Percentiles rank a stretch among this genome's conserved stretches.
These are phyloP conservation scores for Citrus trifoliata DNA, from an alignment of 345 rosid species.

Conservation along the genomic window DNA sequence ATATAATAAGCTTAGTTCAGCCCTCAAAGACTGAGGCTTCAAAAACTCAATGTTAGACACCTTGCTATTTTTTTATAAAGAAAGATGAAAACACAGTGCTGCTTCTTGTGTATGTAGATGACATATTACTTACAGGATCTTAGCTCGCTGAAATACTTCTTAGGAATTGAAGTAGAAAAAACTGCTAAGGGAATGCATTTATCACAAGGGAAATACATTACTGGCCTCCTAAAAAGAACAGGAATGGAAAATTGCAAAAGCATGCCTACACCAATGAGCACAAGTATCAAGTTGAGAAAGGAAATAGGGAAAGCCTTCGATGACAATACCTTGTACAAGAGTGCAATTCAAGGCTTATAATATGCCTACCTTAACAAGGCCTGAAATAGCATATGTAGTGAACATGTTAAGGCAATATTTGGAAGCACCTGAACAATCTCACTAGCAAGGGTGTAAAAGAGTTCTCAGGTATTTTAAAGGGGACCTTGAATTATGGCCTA, in stretches of 20 bases:
- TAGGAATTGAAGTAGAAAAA: background rate
- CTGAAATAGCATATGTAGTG: background rate
- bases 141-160: background rate
- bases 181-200: background rate
- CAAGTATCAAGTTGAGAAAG: background rate
- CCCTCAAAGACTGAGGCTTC: background rate
- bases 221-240: background rate
- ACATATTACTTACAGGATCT: background rate
- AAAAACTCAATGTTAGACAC: background rate
- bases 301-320: background rate
- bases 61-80: background rate
- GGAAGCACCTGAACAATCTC: background rate
- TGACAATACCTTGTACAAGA: background rate
- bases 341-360: too few species aligned
- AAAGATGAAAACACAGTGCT: background rate
- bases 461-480: background rate
- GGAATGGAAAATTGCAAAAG: too few species aligned
- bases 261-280: background rate
- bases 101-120: background rate
- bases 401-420: background rate
- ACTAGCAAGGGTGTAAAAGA: background rate
- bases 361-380: too few species aligned
- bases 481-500: background rate
- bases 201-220: background rate
- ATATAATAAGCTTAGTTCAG: background rate